Percentiles rank a stretch among this genome's conserved stretches.
phyloP scores from a whole-genome alignment of 768 basidiomycete species.

The Strobilomyces echinocephalus region DNA sequence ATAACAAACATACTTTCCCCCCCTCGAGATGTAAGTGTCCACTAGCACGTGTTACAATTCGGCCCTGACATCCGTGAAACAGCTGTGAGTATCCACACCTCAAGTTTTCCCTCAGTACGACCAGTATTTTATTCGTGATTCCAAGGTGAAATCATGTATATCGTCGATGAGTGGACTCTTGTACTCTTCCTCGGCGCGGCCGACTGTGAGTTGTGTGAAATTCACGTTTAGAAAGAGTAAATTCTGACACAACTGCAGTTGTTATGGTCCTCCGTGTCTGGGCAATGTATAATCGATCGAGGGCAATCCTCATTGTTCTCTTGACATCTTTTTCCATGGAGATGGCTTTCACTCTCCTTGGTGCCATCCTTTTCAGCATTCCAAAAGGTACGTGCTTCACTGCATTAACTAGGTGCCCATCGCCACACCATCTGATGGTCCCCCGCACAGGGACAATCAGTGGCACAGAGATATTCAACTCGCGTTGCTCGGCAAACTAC shows the following conservation, averaged over 20 bases:
- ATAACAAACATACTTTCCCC: neutral
- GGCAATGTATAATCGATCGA: neutral
- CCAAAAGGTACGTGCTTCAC: neutral
- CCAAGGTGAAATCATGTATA: neutral
- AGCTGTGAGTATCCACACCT: constrained; percentile 1
- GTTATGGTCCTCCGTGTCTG: neutral
- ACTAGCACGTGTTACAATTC: neutral
- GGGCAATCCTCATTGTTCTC: neutral
- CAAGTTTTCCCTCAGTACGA: neutral
- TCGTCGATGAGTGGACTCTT: neutral
- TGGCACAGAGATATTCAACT: neutral
- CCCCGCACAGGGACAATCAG: neutral
- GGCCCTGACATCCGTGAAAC: neutral
- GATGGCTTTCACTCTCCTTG: neutral
- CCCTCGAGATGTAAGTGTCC: constrained; percentile 1
- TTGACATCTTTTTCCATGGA: neutral
- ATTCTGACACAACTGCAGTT: neutral
- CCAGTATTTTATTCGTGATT: neutral
- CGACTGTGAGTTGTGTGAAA: neutral
- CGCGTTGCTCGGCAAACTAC: neutral
- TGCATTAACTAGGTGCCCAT: neutral
- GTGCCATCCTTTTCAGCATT: neutral
- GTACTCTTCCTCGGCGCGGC: neutral
- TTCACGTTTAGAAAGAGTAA: neutral
- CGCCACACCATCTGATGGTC: neutral